phyloP scores from a whole-genome alignment of 345 rosid genomes.

The Populus euphratica region DNA sequence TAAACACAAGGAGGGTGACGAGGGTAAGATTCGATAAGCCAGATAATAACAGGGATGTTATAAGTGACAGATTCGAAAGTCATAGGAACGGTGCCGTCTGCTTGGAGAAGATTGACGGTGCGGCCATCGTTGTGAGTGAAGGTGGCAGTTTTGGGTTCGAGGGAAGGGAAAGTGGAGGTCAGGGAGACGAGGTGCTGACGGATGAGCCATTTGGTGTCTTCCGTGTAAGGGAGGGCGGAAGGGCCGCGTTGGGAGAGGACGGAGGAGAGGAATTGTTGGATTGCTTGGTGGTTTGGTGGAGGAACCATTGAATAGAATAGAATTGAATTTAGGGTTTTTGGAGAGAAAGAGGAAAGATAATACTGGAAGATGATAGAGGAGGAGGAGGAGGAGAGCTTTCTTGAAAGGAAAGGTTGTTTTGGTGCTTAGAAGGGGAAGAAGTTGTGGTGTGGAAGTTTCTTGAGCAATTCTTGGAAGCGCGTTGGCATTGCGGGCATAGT shows the following conservation, averaged over 20 bases:
- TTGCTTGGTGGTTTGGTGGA: constrained; percentile 43
- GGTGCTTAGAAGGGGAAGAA: too few relatives aligned
- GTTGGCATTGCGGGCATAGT: too few relatives aligned
- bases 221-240: constrained; percentile 67
- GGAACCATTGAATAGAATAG: constrained; percentile 1
- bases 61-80: constrained; percentile 72
- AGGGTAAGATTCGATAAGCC: constrained; percentile 93
- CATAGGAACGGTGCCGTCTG: constrained; percentile 88
- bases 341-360: neutral
- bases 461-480: too few relatives aligned
- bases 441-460: too few relatives aligned
- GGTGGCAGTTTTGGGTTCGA: constrained; percentile 76
- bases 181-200: constrained; percentile 83
- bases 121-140: constrained; percentile 98
- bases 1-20: constrained; percentile 74
- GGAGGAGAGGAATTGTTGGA: constrained; percentile 72
- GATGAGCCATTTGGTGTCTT: constrained; percentile 78
- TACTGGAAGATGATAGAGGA: neutral
- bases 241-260: constrained; percentile 88
- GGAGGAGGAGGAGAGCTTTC: too few relatives aligned
- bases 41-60: constrained; percentile 84
- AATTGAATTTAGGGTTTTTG: too few relatives aligned
- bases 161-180: constrained; percentile 51
- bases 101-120: constrained; percentile 80
- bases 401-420: too few relatives aligned